Evolutionary conservation across 2,329 filamentous ascomycete genomes (phyloP).

Genomic region (Xylariales sp.): DNA sequence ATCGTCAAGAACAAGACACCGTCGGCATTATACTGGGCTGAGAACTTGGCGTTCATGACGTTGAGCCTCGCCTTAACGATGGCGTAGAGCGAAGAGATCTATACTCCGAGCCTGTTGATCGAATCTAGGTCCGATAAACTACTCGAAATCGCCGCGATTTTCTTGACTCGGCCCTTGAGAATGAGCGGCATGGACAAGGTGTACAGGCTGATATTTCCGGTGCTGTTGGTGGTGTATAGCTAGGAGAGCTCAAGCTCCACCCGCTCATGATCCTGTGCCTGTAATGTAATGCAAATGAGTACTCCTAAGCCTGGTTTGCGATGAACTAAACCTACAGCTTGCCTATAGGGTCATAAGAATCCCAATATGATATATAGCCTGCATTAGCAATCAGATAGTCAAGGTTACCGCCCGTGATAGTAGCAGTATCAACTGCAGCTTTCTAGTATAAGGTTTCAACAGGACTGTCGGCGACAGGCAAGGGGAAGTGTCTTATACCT

Average conservation of each 20-base stretch:
- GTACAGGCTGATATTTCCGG: slow-evolving; percentile 64
- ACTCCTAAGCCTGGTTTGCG: too few relatives aligned
- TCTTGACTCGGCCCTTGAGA: slow-evolving; percentile 57
- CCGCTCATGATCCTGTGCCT: too few relatives aligned
- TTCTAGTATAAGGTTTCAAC: not conserved
- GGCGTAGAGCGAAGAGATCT: slow-evolving; percentile 55
- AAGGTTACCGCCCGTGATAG: slow-evolving; percentile 12
- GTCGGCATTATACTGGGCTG: slow-evolving; percentile 2
- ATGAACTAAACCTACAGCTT: not conserved
- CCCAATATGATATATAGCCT: not conserved
- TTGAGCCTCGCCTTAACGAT: slow-evolving; percentile 50
- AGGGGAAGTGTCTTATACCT: too few relatives aligned
- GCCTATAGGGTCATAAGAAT: slow-evolving; percentile 12
- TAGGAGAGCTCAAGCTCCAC: not conserved
- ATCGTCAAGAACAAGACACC: slow-evolving; percentile 20
- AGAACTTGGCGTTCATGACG: slow-evolving; percentile 14
- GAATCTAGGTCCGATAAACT: slow-evolving; percentile 67
- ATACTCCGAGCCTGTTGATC: slow-evolving; percentile 47
- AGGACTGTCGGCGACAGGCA: not conserved
- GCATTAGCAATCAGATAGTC: slow-evolving; percentile 30
- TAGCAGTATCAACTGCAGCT: not conserved
- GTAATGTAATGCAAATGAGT: too few relatives aligned
- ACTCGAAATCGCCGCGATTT: slow-evolving; percentile 50
- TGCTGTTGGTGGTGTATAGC: slow-evolving; percentile 55
- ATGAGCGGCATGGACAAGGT: slow-evolving; percentile 66